A percentile compares a stretch with the other conserved stretches of the same genome.
phyloP scores from a whole-genome alignment of 2,329 filamentous ascomycete genomes.

The Tolypocladium guangdongense region DNA sequence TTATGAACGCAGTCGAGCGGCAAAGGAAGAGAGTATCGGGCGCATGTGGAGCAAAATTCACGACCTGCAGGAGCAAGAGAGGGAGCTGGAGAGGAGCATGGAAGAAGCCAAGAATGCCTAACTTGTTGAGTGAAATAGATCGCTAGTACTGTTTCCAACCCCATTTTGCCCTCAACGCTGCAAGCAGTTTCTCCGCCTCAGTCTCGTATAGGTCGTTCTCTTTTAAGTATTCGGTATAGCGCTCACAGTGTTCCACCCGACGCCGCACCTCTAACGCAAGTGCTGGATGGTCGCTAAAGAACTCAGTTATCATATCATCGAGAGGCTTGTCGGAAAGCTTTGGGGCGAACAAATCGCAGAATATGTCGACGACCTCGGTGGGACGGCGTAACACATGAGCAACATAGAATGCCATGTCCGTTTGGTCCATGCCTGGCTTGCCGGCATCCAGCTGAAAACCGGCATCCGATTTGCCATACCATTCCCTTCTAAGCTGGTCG shows the following conservation, averaged over 20 bases:
- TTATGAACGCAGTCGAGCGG: too few species aligned
- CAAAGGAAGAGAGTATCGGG: too few species aligned
- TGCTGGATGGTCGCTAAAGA: slow-evolving; percentile 5
- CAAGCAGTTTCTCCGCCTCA: slow-evolving; percentile 5
- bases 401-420: slow-evolving; percentile 6
- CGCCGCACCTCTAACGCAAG: slow-evolving; percentile 6
- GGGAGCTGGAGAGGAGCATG: too few species aligned
- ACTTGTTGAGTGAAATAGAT: too few species aligned
- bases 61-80: too few species aligned
- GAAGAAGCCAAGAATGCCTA: too few species aligned
- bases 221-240: slow-evolving; percentile 9
- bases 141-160: too few species aligned
- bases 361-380: slow-evolving; percentile 5
- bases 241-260: slow-evolving; percentile 7
- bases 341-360: slow-evolving; percentile 4
- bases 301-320: slow-evolving; percentile 6
- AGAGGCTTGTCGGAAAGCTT: slow-evolving; percentile 3
- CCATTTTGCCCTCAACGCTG: slow-evolving; percentile 6
- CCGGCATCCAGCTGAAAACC: neutral
- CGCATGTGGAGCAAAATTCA: too few species aligned
- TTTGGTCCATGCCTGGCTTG: neutral
- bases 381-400: slow-evolving; percentile 8
- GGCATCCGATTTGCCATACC: slow-evolving; percentile 4
- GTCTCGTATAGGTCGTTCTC: slow-evolving; percentile 8
- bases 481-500: slow-evolving; percentile 5